Evolutionary conservation across 148 eudicot species (phyloP), one percentile per base, ranked within the genome.

Genomic region (Nepenthes mirabilis): DNA sequence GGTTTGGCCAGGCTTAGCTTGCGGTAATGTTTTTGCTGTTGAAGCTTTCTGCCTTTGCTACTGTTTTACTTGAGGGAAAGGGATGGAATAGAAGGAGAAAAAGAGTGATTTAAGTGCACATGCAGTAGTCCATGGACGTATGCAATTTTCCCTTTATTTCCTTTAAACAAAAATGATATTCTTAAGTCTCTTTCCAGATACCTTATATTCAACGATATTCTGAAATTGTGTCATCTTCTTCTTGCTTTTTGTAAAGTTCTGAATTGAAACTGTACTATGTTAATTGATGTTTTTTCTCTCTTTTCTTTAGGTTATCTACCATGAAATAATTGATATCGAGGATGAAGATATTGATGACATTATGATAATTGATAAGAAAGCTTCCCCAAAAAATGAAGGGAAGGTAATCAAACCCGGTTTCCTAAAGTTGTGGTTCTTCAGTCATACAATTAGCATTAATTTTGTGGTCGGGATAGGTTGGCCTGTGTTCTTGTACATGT

Each of bases 271-370:
- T 23, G 37, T 14, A 14, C 14, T 6, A 59, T 60, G 12, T 48
- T 45, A 10, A 11, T 66, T 66, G 63, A 43, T 37, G 14, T 65
- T 52, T 68, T 37, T 8, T 56, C 3, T 47, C 34, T 57, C 47
- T 32, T 14, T 57, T 37, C 32, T 34, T 68, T 60, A 88, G 96
- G 80, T 67, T 70, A 56, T 68, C 35, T 37, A 11, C 48, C 81
- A 57, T 47, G 96, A 83, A 76, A 58, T 85, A 59, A 81, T 83
- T 43, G 72, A 77, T 61, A 67, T 85, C 52, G 96, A 72, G 66
- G 79, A 78, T 67, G 89, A 79, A 59, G 85, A 75, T 71, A 54
- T 69, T 6, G 71, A 67, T 37, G 85, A 77, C 68, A 51, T 79
- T 52, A 64, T 75, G 70, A 37, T 75, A 45, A 59, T 71, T 56